Base-by-base conservation (phyloP, 352 stramenopile genomes). In the Pythium brassicae region DNA sequence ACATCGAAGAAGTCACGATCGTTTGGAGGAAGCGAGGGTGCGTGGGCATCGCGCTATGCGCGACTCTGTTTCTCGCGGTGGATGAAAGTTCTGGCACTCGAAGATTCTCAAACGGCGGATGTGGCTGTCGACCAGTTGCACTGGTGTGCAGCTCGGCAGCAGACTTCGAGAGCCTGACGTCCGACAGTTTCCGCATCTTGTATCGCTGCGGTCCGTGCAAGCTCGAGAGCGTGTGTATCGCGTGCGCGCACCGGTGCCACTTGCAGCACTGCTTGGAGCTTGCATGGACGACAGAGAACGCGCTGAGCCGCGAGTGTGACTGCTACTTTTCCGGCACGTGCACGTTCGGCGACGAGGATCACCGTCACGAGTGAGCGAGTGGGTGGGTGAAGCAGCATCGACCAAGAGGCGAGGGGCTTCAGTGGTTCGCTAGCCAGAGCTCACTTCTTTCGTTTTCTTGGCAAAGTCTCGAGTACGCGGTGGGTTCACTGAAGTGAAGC, bases 121-220 rank as follows among this genome's bases (percentile, higher is more conserved):
- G 32, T 37, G 32, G 37, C 17, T 43, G 40, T 22, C 12, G 7
- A 25, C 19, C 42, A 89, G 77, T 59, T 26, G 55, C 69, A 20
- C 67, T 64, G n/a, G 65, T 77, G 9, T 92, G 83, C 62, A 71
- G 67, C n/a, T 69, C 73, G 1, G 58, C 79, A 12, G 58, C 62
- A 12, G 71, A 79, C 23, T 78, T 78, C 62, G 70, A 87, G 53
- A 77, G 62, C 27, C 49, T 92, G 3, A 84, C 69, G 25, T 92
- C 83, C n/a, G 79, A 89, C 57, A 85, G 71, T 50, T 87, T 91
- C 47, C 73, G 78, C 9, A 85, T 92, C 25, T 46, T 87, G 4
- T 93, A 84, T 46, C 66, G 64, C 15, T 91, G 80, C 32, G 73
- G 73, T 9, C 64, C 71, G 19, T 91, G 78, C 46, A 67, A 76